Conservation (phyloP, 805 yeast genomes). For the Zygoascus flipseniorum region DNA sequence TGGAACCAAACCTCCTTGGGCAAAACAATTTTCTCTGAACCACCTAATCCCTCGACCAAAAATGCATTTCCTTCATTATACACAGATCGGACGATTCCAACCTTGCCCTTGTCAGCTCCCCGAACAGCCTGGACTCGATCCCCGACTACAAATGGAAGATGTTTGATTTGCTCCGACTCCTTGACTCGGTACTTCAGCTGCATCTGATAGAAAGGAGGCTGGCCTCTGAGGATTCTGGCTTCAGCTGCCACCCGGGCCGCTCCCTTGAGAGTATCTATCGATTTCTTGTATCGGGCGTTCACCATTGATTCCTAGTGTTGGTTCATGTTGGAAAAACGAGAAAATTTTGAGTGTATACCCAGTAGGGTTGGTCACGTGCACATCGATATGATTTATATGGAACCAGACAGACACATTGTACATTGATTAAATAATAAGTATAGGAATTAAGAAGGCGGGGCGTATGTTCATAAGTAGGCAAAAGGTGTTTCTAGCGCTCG, state of each 20-base stretch:
- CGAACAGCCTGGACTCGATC: conserved; percentile 66
- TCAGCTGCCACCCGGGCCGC: conserved; percentile 12
- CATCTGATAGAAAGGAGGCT: conserved; percentile 18
- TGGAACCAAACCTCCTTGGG: conserved; percentile 69
- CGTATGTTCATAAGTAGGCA: background rate
- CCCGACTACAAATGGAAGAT: conserved; percentile 47
- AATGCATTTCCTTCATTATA: conserved; percentile 54
- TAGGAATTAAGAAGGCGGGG: too few species aligned
- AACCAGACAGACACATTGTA: too few species aligned
- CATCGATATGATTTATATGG: too few species aligned
- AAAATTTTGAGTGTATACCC: background rate
- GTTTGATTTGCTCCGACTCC: conserved; percentile 32
- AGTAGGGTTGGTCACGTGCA: too few species aligned
- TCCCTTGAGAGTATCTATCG: conserved; percentile 16
- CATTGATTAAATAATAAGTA: background rate
- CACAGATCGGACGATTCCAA: conserved; percentile 57
- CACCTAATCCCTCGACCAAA: conserved; percentile 59
- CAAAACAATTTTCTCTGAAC: conserved; percentile 50
- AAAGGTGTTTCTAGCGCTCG: conserved; percentile 33
- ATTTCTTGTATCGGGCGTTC: conserved; percentile 11
- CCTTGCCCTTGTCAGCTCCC: conserved; percentile 68
- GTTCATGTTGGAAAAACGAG: background rate
- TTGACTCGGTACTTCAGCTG: conserved; percentile 23
- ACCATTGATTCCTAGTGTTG: conserved; percentile 8
- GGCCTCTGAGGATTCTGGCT: conserved; percentile 8